Evolutionary conservation across 2,329 filamentous ascomycete genomes (phyloP), one percentile per base, ranked within the genome.

Genomic region (Fusarium praegraminearum): DNA sequence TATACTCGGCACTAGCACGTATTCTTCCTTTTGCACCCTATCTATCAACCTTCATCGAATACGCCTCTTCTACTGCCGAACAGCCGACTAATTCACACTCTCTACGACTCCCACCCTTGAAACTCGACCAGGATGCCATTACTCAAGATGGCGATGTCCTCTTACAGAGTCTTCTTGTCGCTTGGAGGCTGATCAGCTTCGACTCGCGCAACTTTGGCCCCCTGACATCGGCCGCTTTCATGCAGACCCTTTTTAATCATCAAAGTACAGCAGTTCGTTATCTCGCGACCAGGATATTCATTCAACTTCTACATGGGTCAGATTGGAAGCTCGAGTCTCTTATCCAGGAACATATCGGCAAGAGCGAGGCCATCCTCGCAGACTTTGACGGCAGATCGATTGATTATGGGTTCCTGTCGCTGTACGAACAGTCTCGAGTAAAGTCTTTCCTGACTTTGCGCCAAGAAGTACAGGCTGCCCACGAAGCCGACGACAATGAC

Each of bases 11-110:
- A 33, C 92, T 97, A 81, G 91, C 92, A 65, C 87, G 92, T 75
- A 85, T 97, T 67, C 79, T 98, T 73, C 93, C 93, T 20, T 90
- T 96, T 83, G 92, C 92, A 70, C 92, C 93, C 52, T 89, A 95
- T 76, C 84, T 98, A 44, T 89, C 90, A 55, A 87, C 89, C 63
- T 93, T 94, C 78, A 86, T 93, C 66, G 90, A 79, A 83, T 64
- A 55, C 45, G 57, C 63, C 38, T 67, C 66, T 49, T 65, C 46
- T 38, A 64, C 49, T 20, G 36, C 52, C 43, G 53, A 62, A 51
- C 52, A 66, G 44, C 65, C 67, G 40, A 65, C 62, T 40, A 67
- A 57, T 50, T 73, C 69, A 51, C 69, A 65, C 35, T 71, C 72
- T 26, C 58, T 80, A 47, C 74, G 75, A 33, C 73, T 81, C 8